Evolutionary conservation across 2,329 filamentous ascomycete genomes (phyloP), one percentile per base, ranked within the genome.

Genomic region (Didymella pinodella): DNA sequence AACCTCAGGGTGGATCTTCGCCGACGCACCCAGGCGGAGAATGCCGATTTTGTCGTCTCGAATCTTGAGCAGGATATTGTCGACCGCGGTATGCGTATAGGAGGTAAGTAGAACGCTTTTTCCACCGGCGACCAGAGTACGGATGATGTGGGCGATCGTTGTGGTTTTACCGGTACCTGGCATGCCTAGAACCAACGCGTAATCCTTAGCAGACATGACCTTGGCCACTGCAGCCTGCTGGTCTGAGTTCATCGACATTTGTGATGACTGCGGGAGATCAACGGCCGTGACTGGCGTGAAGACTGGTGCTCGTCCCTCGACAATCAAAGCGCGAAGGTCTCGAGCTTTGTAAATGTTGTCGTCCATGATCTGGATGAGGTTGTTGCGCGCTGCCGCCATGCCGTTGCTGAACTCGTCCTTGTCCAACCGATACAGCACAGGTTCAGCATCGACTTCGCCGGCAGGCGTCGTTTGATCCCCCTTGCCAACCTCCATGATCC

Each of bases 371-470:
- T 93, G 91, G 31, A 98, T 87, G 1, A 99, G 84, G 67, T 98
- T 99, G 78, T 97, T 97, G 52, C 95, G 88, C 45, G 97, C 91
- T 29, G 90, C 90, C 3, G 95, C 93, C 92, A 99, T 96, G 57
- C 95, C 95, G 70, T 96, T 98, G 78, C 92, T 96, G 77, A 99
- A 99, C 73, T 99, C 95, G 70, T 99, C 95, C 75, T 97, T 97
- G 78, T 99, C 95, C 4, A 99, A 82, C 25, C 95, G 90, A 70
- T 97, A 99, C 48, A 87, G 83, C 6, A 90, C 79, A 4, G 85
- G 85, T 4, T 84, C 76, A 56, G 83, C 81, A 57, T 83, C 81
- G 0, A 79, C 34, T 81, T 82, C 59, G 71, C 62, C 46, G 5
- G 65, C 26, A n/a, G 54, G 43, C 5, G 53, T 26, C n/a, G 61